Base-by-base conservation (phyloP, 129 eudicot genomes). In the Escallonia herrerae region DNA sequence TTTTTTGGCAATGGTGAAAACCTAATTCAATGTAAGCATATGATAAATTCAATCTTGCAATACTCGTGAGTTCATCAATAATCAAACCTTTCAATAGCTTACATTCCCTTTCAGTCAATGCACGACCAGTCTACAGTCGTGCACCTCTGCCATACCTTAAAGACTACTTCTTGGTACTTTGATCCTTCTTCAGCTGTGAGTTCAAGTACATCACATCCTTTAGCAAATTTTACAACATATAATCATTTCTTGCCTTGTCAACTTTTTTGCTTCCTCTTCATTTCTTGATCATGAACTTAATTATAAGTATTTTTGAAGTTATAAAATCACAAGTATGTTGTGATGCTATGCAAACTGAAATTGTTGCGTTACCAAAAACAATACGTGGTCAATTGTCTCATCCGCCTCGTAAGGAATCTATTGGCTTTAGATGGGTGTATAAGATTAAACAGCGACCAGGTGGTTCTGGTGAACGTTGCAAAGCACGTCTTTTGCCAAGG, bases 381-480 rank as follows among this genome's bases (percentile, higher is more conserved):
- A 40, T 12, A 73, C 66, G 2, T 64, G 65, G 77, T 3, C 15
- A 8, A 10, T 52, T 40, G 49, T 22, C 2, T 5, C 7, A 2
- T 42, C 72, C 72, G 8, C 4, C 22, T 37, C 33, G 69, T 0
- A 65, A 65, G 58, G 37, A 41, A 4, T 3, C n/a, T n/a, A 63
- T 63, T 10, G 67, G 60, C 3, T 50, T 9, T 3, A 65, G 38
- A 42, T 67, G 63, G 72, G 72, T 67, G 2, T 56, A 54, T 15
- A 67, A 40, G 5, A 43, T 56, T 33, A 67, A 67, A 43, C 40
- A 42, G 1, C 44, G 43, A 6, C 2, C 72, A 4, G 6, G 58
- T 56, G 72, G 72, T 15, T 0, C 62, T 2, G 10, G 53, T 6
- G n/a, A n/a, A n/a, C n/a, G n/a, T n/a, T n/a, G n/a, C n/a, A n/a